Conservation (phyloP, 441 rosid genomes). For the Erodium moschatum region DNA sequence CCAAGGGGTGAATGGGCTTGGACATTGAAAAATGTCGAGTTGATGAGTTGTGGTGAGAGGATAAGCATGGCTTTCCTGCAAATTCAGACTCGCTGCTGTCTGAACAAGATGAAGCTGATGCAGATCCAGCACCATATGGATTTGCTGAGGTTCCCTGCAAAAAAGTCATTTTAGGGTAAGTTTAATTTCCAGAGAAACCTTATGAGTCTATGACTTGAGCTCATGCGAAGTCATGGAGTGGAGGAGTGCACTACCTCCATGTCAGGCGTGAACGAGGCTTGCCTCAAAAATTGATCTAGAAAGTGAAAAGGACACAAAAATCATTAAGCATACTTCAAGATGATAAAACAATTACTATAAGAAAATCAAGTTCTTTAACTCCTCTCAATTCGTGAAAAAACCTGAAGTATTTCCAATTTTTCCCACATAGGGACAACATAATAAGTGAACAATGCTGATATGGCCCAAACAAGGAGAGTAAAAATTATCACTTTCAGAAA, state of each 20-base stretch:
- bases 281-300: conserved; percentile 32
- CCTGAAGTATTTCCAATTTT: background rate
- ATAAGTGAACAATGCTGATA: background rate
- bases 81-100: conserved; percentile 42
- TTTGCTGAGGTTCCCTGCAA: conserved; percentile 38
- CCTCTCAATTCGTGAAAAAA: background rate
- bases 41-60: conserved; percentile 38
- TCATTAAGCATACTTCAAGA: background rate
- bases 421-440: background rate
- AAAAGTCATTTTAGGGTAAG: conserved; percentile 14
- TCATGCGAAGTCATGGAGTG: conserved; percentile 7
- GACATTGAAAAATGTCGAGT: conserved; percentile 39
- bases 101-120: conserved; percentile 30
- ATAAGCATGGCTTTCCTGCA: conserved; percentile 28
- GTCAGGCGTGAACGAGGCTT: conserved; percentile 26
- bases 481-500: background rate
- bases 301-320: conserved; percentile 12
- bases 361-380: background rate
- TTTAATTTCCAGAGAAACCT: conserved; percentile 6
- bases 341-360: background rate
- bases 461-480: background rate
- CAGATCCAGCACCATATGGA: conserved; percentile 30
- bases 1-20: conserved; percentile 53
- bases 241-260: conserved; percentile 29
- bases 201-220: background rate